phyloP scores from a whole-genome alignment of 106 monocot species.

The Apostasia ramifera region DNA sequence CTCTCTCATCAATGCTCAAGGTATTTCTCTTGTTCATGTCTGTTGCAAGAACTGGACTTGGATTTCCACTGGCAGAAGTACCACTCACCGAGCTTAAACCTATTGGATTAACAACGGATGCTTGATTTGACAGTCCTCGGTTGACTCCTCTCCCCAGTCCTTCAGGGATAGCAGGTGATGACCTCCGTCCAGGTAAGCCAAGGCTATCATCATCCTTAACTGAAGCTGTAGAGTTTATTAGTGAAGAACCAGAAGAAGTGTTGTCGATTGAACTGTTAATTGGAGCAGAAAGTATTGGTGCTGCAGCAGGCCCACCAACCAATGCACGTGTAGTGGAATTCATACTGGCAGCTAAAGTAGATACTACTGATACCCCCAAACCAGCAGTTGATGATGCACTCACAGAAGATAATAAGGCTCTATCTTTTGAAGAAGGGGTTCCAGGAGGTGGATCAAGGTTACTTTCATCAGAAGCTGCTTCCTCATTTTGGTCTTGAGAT shows the following conservation, averaged over 20 bases:
- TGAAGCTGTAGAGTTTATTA: conserved; percentile 25
- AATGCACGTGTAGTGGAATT: conserved; percentile 27
- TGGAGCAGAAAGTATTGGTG: conserved; percentile 42
- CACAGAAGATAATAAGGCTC: conserved; percentile 6
- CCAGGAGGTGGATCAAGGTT: conserved; percentile 37
- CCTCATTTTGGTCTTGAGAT: conserved; percentile 63
- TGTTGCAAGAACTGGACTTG: conserved; percentile 35
- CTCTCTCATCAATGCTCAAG: conserved; percentile 58
- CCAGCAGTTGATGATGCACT: conserved; percentile 6
- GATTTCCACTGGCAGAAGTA: conserved; percentile 26
- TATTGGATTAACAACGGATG: conserved; percentile 34
- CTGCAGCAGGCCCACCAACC: conserved; percentile 27
- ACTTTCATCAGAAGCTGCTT: conserved; percentile 53
- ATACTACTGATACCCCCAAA: conserved; percentile 8
- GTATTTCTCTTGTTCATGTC: conserved; percentile 47
- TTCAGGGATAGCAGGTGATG: conserved; percentile 81
- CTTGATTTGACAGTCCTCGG: conserved; percentile 43
- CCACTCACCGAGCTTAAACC: conserved; percentile 39
- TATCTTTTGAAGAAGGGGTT: conserved; percentile 52
- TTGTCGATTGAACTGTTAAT: conserved; percentile 34
- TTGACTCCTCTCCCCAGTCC: conserved; percentile 41
- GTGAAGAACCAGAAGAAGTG: conserved; percentile 23
- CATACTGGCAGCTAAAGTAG: conserved; percentile 22
- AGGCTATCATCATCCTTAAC: conserved; percentile 70
- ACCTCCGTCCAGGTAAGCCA: conserved; percentile 38